These are phyloP conservation scores for Diplodia corticola DNA, from an alignment of 2,329 filamentous ascomycete genomes.

Conservation along the genomic window DNA sequence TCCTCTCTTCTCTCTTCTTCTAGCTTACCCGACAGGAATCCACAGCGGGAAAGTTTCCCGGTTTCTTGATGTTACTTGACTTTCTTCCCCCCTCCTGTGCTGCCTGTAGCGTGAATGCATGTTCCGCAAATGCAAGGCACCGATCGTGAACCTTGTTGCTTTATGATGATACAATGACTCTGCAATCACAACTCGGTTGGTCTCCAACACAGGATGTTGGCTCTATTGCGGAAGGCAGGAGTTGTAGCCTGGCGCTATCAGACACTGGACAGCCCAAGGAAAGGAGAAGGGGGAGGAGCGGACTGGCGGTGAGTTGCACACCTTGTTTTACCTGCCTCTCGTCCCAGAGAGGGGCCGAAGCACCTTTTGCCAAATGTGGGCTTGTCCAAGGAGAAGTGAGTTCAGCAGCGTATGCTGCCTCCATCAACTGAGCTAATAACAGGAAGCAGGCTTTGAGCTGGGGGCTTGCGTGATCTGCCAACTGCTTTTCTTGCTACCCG, in stretches of 20 bases:
- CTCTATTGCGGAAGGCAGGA: neutral
- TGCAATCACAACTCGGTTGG: neutral
- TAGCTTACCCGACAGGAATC: neutral
- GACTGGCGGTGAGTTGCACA: neutral
- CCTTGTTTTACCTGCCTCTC: neutral
- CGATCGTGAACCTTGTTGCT: neutral
- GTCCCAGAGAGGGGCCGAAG: neutral
- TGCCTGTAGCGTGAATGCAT: neutral
- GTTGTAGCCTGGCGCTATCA: neutral
- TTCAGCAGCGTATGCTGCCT: neutral
- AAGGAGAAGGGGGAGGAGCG: neutral
- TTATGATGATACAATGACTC: neutral
- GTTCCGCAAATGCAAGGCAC: neutral
- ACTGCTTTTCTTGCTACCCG: too few relatives aligned
- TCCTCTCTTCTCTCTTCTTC: neutral
- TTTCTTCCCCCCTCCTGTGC: neutral
- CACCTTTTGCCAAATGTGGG: neutral
- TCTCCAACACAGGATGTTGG: neutral
- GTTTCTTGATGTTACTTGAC: neutral
- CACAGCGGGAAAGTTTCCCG: neutral
- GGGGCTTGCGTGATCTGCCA: too few relatives aligned
- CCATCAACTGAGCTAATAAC: neutral
- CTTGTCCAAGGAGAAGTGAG: neutral
- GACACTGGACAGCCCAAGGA: neutral
- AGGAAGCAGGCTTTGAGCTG: neutral